phyloP scores from a whole-genome alignment of 352 stramenopile genomes.

The Phytophthora tentaculata region DNA sequence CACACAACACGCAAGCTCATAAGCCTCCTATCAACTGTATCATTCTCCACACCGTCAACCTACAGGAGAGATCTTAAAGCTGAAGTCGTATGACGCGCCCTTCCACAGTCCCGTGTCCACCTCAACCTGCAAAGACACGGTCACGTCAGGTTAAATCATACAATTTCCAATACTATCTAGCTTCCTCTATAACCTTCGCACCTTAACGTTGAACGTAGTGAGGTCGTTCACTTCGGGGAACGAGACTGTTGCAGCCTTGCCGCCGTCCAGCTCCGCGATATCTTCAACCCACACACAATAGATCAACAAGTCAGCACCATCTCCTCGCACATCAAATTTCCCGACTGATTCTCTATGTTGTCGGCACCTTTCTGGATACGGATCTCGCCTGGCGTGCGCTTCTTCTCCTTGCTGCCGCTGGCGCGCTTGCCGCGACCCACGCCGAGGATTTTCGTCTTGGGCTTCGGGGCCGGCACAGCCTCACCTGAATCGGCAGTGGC shows the following conservation, averaged over 20 bases:
- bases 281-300: slow-evolving; percentile 56
- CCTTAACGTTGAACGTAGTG: slow-evolving; percentile 92
- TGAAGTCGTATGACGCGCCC: slow-evolving; percentile 97
- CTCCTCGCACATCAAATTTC: no score
- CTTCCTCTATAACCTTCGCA: slow-evolving; percentile 20
- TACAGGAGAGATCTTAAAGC: slow-evolving; percentile 97
- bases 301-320: background rate
- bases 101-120: slow-evolving; percentile 98
- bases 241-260: slow-evolving; percentile 94
- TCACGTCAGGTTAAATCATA: slow-evolving; percentile 1
- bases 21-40: background rate
- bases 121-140: slow-evolving; percentile 64
- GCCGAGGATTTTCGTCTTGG: slow-evolving; percentile 87
- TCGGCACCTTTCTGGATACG: slow-evolving; percentile 97
- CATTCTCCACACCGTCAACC: slow-evolving; percentile 13
- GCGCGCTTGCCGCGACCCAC: slow-evolving; percentile 79
- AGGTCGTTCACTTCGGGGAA: slow-evolving; percentile 98
- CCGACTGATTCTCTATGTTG: slow-evolving; percentile 6
- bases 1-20: slow-evolving; percentile 12
- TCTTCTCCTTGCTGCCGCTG: slow-evolving; percentile 84
- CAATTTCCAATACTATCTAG: background rate
- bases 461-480: slow-evolving; percentile 39
- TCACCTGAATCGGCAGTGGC: slow-evolving; percentile 34
- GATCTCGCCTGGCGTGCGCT: slow-evolving; percentile 97
- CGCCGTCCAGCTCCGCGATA: slow-evolving; percentile 98